phyloP scores from a whole-genome alignment of 306 rosid species.

The Quercus robur region DNA sequence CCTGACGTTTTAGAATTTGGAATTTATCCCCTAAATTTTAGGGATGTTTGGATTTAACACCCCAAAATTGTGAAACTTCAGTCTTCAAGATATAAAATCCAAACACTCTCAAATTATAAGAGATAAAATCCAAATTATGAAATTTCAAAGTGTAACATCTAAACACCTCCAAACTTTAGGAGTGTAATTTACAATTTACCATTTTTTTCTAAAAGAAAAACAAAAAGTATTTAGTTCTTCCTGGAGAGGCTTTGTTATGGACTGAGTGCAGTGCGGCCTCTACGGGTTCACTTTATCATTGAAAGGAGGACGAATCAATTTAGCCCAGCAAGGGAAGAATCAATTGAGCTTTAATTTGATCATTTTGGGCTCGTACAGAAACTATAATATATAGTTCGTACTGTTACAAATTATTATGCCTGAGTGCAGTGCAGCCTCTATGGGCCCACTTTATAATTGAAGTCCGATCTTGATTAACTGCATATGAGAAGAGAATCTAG shows the following conservation, averaged over 20 bases:
- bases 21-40: no score
- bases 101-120: no score
- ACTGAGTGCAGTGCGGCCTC: not conserved
- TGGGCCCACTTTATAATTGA: not conserved
- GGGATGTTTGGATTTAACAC: no score
- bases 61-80: no score
- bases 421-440: not conserved
- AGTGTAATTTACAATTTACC: fast-evolving
- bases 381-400: no score
- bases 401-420: not conserved
- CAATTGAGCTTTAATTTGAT: not conserved
- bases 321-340: not conserved
- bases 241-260: no score
- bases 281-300: not conserved
- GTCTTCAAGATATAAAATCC: fast-evolving
- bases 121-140: fast-evolving
- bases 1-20: fast-evolving
- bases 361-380: no score
- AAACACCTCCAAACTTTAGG: fast-evolving
- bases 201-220: not conserved
- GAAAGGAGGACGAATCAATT: not conserved
- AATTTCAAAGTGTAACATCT: no score
- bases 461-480: not conserved
- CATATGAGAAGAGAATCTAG: not conserved
- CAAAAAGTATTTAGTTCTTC: no score